phyloP scores from a whole-genome alignment of 208 protist genomes.

The Naegleria gruberi region DNA sequence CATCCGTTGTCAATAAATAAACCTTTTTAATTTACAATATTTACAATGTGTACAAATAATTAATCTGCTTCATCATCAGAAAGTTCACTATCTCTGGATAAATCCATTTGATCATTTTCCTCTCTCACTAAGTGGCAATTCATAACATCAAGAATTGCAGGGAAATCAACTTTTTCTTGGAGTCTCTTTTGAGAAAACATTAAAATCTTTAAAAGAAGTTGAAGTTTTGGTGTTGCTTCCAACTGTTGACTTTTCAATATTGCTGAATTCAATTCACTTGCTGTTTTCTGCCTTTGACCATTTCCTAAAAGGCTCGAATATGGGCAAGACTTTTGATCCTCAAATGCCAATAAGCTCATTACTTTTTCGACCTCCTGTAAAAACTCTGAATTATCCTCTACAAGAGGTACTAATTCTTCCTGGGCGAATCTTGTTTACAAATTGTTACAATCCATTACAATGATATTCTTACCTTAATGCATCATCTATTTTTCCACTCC shows the following conservation, averaged over 20 bases:
- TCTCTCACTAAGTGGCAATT: background rate
- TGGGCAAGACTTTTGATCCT: constrained; percentile 18
- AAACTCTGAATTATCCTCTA: constrained; percentile 55
- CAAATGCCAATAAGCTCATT: constrained; percentile 59
- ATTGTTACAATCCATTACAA: too few species aligned
- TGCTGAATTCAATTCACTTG: constrained; percentile 56
- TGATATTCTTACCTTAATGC: too few species aligned
- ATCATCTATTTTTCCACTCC: constrained; percentile 41
- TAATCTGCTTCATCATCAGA: background rate
- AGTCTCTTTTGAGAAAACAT: constrained; percentile 46
- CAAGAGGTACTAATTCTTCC: constrained; percentile 48
- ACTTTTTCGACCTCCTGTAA: constrained; percentile 59
- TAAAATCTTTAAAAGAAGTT: constrained; percentile 46
- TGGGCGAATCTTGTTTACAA: too few species aligned
- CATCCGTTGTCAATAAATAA: background rate
- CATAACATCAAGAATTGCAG: constrained; percentile 31
- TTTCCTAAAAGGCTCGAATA: constrained; percentile 38
- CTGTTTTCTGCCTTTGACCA: constrained; percentile 55
- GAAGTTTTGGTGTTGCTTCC: constrained; percentile 55
- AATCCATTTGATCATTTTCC: background rate
- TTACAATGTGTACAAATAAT: background rate
- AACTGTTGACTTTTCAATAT: constrained; percentile 54
- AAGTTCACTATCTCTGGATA: background rate
- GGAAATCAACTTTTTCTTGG: constrained; percentile 34
- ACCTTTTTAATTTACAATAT: too few species aligned